Base-by-base conservation (phyloP, 2,329 filamentous ascomycete genomes). In the Endoconidiophora laricicola region DNA sequence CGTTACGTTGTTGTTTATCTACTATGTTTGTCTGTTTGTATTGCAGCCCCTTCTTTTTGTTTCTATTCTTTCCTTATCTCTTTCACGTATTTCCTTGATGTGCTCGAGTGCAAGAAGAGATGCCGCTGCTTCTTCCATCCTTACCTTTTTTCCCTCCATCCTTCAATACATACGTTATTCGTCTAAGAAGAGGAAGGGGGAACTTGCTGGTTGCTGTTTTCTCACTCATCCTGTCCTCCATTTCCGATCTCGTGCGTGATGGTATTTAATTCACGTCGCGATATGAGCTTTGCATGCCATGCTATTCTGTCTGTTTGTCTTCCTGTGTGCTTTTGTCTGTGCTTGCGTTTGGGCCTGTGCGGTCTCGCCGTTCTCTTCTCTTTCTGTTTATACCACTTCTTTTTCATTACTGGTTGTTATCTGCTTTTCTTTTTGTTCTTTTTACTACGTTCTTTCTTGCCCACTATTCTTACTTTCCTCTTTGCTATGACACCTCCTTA, bases 241-340 rank as follows among this genome's bases (percentile, higher is more conserved):
- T 39, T 33, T 43, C 47, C 47, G 47, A 49, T 29, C 47, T 49
- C 47, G 47, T 39, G 40, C 7, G 24, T 43, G 40, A n/a, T 18
- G 26, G 47, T 33, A 22, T 10, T 14, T 9, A 14, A 38, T 33
- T 44, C 47, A 48, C 39, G 47, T 36, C 36, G 51, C 43, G 51
- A 53, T 53, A 53, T 53, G 51, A 53, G 47, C 51, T 53, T 46
- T 53, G 51, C 44, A 53, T 53, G 47, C 51, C 42, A 53, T 51
- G 52, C 45, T 51, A 36, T 54, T 36, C 45, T 48, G 46, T 43
- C 46, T 29, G 36, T 45, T 37, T 46, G 6, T 33, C 18, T 41
- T 23, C 26, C 37, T 46, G 39, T 48, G 14, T 40, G 5, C 33
- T 39, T 43, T 22, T 22, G 37, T 40, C 42, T 18, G 53, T 44